Conservation (phyloP, 108 stramenopile genomes). For the Nitzschia sp. region DNA sequence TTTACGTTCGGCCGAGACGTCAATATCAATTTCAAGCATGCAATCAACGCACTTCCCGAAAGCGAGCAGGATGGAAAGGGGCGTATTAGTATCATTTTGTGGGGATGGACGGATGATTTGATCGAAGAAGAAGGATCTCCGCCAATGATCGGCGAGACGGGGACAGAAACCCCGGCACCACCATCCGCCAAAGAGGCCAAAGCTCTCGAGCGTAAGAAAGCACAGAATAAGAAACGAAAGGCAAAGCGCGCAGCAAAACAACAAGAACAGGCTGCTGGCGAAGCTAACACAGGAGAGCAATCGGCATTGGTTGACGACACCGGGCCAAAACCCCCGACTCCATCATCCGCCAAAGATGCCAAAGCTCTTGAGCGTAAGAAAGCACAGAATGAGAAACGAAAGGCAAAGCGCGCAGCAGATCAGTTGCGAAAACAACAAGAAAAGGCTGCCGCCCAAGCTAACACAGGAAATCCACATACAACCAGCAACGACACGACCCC, state of each 20-base stretch:
- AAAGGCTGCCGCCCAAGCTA: neutral
- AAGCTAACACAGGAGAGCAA: constrained; percentile 36
- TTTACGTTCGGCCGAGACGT: constrained; percentile 86
- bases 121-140: constrained; percentile 79
- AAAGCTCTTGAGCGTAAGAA: neutral
- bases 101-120: constrained; percentile 71
- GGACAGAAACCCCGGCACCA: neutral
- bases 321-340: neutral
- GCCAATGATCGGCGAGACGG: constrained; percentile 48
- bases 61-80: constrained; percentile 67
- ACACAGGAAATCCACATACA: too few relatives aligned
- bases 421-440: neutral
- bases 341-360: neutral
- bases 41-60: constrained; percentile 68
- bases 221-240: neutral
- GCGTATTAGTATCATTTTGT: constrained; percentile 80
- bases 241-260: neutral
- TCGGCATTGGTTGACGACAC: constrained; percentile 61
- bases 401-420: neutral
- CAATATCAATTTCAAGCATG: constrained; percentile 85
- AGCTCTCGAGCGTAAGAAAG: neutral
- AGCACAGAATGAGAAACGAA: neutral
- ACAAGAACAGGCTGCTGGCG: neutral
- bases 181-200: neutral
- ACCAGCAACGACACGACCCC: too few relatives aligned